Evolutionary conservation across 1,284 basidiomycete species (phyloP).

Genomic region (Microbotryomycetes sp.): DNA sequence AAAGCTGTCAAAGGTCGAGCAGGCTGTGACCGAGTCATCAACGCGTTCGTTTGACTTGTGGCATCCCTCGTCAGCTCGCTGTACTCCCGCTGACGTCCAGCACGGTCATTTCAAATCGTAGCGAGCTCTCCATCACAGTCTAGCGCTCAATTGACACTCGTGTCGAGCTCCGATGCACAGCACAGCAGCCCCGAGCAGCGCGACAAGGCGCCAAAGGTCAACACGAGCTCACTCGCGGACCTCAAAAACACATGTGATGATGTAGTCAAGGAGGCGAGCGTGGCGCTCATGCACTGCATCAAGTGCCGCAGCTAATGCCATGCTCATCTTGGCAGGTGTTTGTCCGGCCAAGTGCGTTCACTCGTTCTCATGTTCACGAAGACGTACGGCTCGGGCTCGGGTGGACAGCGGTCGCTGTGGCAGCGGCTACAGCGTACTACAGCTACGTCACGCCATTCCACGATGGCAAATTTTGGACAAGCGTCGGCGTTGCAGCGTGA

Average conservation of each 20-base stretch:
- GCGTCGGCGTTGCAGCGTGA: conserved; percentile 57
- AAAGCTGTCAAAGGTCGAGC: not conserved
- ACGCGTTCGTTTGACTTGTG: not conserved
- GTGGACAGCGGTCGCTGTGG: conserved; percentile 72
- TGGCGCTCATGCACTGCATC: not conserved
- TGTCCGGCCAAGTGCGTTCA: conserved; percentile 66
- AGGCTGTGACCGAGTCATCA: not conserved
- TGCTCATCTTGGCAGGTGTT: conserved; percentile 56
- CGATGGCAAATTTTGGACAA: conserved; percentile 67
- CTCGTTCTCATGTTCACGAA: conserved; percentile 72
- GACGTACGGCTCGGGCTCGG: conserved; percentile 76
- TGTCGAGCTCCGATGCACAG: not conserved
- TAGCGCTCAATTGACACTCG: not conserved
- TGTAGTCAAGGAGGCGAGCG: conserved; percentile 72
- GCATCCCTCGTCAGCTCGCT: not conserved
- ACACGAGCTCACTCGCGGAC: conserved; percentile 69
- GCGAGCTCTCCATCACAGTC: not conserved
- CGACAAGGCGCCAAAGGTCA: conserved; percentile 51
- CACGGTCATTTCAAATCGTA: not conserved
- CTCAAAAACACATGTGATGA: conserved; percentile 87
- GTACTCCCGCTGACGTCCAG: not conserved
- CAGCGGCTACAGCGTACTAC: conserved; percentile 69
- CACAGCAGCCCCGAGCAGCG: not conserved
- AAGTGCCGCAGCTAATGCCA: not conserved
- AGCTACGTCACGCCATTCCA: conserved; percentile 80